Evolutionary conservation across 768 basidiomycete species (phyloP).

Genomic region (Phylloporus rhodoxanthus): DNA sequence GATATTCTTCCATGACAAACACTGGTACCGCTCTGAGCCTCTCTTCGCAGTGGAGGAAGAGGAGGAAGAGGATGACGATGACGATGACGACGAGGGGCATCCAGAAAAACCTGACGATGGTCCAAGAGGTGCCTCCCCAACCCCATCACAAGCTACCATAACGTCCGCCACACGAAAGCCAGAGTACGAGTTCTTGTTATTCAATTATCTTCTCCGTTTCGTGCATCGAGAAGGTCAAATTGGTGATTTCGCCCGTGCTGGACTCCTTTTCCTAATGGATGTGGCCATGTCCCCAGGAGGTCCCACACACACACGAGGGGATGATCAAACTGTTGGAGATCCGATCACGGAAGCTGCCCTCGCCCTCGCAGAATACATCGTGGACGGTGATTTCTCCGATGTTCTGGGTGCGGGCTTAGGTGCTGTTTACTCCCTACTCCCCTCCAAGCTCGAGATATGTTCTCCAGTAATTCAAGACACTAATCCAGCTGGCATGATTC

Average conservation of each 20-base stretch:
- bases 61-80: conserved; percentile 56
- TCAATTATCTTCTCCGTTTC: conserved; percentile 92
- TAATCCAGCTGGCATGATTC: conserved; percentile 54
- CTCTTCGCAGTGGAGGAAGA: conserved; percentile 72
- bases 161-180: conserved; percentile 58
- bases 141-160: conserved; percentile 54
- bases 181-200: conserved; percentile 92
- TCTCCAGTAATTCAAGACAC: conserved; percentile 38
- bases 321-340: conserved; percentile 37
- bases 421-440: conserved; percentile 88
- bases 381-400: conserved; percentile 98
- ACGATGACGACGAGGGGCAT: conserved; percentile 31
- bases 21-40: conserved; percentile 76
- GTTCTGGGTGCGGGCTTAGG: conserved; percentile 90
- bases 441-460: conserved; percentile 75
- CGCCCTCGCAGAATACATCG: conserved; percentile 85
- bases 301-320: conserved; percentile 38
- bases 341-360: conserved; percentile 81
- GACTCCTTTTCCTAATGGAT: conserved; percentile 90
- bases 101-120: background rate
- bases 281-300: conserved; percentile 86
- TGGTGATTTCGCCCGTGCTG: conserved; percentile 89
- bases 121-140: conserved; percentile 44
- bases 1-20: conserved; percentile 96
- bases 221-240: conserved; percentile 91